Evolutionary conservation across 2,329 filamentous ascomycete genomes (phyloP), one percentile per base, ranked within the genome.

Genomic region (Colletotrichum tropicicola): DNA sequence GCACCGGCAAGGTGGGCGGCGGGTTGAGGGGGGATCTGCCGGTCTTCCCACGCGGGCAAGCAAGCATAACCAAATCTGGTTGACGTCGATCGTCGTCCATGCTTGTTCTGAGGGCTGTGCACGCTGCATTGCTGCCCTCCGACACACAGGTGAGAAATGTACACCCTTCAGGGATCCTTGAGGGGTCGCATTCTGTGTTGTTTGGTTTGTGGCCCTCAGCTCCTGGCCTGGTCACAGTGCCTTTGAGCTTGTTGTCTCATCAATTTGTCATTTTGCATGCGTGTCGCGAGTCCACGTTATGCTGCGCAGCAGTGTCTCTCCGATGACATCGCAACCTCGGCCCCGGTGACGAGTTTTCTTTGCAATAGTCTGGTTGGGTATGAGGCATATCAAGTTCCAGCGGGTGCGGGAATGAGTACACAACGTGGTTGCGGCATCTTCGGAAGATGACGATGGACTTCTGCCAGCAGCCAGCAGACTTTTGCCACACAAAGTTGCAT

Each of bases 51-150:
- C 58, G 23, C 35, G 35, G 39, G 37, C 23, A 61, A 62, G 57
- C 62, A 62, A 65, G 51, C 57, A 62, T 62, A 56, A 56, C 57
- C 57, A 65, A 56, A 62, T 39, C 49, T 19, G 44, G 57, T 5
- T 41, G 60, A 30, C 10, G 49, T 44, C 49, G 62, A 62, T 47
- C 44, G 15, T 39, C 35, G 48, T 21, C 25, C 32, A 51, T 62
- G 61, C 58, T 56, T 44, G 49, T 37, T 54, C 43, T 51, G 57
- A 55, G 35, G 61, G 56, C 61, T 54, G 56, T 65, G 56, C 56
- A 44, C 32, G 21, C 49, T 23, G 23, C 47, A 19, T 37, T 35
- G 56, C 60, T 52, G 30, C 49, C 28, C 51, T 62, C 45, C 51
- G 62, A 47, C 27, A 62, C 62, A 61, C 44, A 61, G 32, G 57